Evolutionary conservation across 2,329 filamentous ascomycete species (phyloP).

Genomic region (Cladosporium sp.): DNA sequence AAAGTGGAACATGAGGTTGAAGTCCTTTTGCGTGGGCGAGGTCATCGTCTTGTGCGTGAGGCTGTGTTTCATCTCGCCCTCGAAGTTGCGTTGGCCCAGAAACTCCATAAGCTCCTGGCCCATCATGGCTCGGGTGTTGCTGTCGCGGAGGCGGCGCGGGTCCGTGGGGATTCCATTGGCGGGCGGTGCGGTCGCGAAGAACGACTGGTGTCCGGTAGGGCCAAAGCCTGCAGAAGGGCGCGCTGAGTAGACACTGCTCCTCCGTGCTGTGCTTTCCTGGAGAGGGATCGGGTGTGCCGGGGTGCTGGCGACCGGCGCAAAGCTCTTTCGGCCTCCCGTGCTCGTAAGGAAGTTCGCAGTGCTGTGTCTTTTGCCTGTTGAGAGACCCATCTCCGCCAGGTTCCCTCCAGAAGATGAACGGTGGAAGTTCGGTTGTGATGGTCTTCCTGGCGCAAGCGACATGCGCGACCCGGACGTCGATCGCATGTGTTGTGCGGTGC

Average conservation of each 20-base stretch:
- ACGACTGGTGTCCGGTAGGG: constrained; percentile 68
- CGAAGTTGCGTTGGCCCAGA: constrained; percentile 87
- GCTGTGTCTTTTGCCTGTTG: constrained; percentile 78
- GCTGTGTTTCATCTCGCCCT: constrained; percentile 93
- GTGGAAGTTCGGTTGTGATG: constrained; percentile 80
- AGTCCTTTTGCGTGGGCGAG: constrained; percentile 95
- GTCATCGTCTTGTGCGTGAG: constrained; percentile 87
- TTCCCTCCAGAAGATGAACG: constrained; percentile 77
- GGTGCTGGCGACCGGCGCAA: constrained; percentile 54
- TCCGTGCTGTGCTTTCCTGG: constrained; percentile 53
- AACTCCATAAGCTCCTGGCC: constrained; percentile 88
- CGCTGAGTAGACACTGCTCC: constrained; percentile 65
- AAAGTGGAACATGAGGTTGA: constrained; percentile 97
- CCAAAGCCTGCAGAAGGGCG: constrained; percentile 58
- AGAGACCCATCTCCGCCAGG: constrained; percentile 70
- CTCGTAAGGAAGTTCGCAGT: constrained; percentile 60
- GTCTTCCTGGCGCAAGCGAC: constrained; percentile 76
- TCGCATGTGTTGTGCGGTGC: constrained; percentile 67
- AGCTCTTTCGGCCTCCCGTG: constrained; percentile 61
- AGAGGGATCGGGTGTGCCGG: constrained; percentile 33
- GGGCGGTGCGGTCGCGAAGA: constrained; percentile 82
- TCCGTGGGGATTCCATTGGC: constrained; percentile 78
- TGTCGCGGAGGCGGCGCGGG: constrained; percentile 77
- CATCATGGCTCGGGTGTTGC: constrained; percentile 72
- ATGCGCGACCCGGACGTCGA: constrained; percentile 77